Conservation (phyloP, 345 rosid species). For the Euclidium syriacum region DNA sequence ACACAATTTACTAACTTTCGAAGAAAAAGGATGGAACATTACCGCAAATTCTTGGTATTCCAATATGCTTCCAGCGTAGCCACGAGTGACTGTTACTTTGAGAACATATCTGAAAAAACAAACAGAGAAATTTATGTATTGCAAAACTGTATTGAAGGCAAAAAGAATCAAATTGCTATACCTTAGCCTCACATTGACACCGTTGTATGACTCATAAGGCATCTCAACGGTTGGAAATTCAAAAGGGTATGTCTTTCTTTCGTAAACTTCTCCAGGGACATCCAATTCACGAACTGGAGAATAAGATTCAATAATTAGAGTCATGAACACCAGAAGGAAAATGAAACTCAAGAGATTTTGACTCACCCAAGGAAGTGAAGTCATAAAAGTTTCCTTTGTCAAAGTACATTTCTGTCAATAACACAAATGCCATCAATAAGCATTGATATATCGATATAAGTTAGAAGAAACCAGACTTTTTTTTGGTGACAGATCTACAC, state of each 20-base stretch:
- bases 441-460: background rate
- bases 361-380: constrained; percentile 94
- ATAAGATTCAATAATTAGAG: background rate
- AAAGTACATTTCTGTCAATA: constrained; percentile 78
- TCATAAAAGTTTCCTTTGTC: constrained; percentile 96
- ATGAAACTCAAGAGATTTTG: background rate
- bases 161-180: constrained; percentile 26
- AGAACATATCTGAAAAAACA: constrained; percentile 68
- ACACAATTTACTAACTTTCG: background rate
- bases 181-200: constrained; percentile 96
- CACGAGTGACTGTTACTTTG: constrained; percentile 85
- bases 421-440: constrained; percentile 17
- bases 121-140: background rate
- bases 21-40: constrained; percentile 18
- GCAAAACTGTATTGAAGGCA: background rate
- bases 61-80: constrained; percentile 83
- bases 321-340: background rate
- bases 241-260: constrained; percentile 81
- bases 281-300: constrained; percentile 94
- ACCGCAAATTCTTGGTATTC: constrained; percentile 94
- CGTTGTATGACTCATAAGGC: constrained; percentile 95
- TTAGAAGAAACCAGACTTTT: background rate
- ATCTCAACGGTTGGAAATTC: constrained; percentile 97
- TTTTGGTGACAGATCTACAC: constrained; percentile 18
- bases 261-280: constrained; percentile 92